phyloP scores from a whole-genome alignment of 495 filamentous ascomycete species.

The Aspergillus steynii region DNA sequence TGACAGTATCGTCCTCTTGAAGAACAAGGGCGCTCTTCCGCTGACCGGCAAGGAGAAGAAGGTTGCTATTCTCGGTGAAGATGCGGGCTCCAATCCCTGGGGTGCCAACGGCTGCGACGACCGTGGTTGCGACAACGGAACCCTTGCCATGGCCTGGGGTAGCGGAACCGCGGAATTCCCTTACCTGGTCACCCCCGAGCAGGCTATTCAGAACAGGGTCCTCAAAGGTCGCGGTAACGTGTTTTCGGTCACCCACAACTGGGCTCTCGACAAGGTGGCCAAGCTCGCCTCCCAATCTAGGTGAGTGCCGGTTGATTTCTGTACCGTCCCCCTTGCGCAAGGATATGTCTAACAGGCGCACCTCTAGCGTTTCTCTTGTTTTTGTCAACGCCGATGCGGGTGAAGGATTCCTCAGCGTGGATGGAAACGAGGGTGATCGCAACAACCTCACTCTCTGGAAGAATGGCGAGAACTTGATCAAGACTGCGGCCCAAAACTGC shows the following conservation, averaged over 20 bases:
- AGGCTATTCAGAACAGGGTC: conserved; percentile 78
- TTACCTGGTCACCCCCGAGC: conserved; percentile 84
- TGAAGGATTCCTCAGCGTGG: conserved; percentile 82
- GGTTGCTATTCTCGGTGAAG: conserved; percentile 81
- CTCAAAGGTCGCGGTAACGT: conserved; percentile 53
- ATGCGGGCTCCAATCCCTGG: conserved; percentile 72
- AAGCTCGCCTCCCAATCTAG: conserved; percentile 63
- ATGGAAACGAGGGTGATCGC: conserved; percentile 85
- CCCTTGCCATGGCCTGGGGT: conserved; percentile 93
- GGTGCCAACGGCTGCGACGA: conserved; percentile 88
- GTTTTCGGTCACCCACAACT: conserved; percentile 78
- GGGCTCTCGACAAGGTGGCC: conserved; percentile 59
- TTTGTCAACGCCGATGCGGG: conserved; percentile 89
- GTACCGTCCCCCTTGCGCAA: not conserved
- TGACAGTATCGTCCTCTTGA: conserved; percentile 81
- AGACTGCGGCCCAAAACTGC: conserved; percentile 71
- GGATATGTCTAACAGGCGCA: conserved; percentile 2
- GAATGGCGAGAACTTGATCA: conserved; percentile 75
- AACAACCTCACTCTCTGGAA: conserved; percentile 92
- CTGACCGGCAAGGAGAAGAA: conserved; percentile 71
- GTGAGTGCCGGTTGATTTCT: conserved; percentile 13
- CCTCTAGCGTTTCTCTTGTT: conserved; percentile 65
- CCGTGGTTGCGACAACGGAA: conserved; percentile 82
- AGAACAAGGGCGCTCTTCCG: conserved; percentile 79
- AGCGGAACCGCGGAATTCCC: conserved; percentile 88